Evolutionary conservation across 805 yeast species (phyloP), one percentile per base, ranked within the genome.

Genomic region (Lachancea sp.): DNA sequence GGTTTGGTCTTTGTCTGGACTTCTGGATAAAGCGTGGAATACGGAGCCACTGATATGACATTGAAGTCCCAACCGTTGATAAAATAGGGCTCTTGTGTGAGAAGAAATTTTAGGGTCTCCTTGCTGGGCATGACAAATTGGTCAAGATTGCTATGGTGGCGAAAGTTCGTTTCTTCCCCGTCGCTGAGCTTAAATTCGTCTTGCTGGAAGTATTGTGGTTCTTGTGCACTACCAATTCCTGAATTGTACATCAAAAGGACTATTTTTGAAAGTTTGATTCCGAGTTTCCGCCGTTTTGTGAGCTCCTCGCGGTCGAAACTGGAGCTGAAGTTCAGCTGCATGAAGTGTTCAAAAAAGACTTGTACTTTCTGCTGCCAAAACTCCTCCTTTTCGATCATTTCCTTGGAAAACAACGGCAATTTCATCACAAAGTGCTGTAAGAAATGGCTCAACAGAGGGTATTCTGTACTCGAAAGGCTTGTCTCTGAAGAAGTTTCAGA

Each of bases 361-460:
- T 90, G 96, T 0, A 89, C 81, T 39, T 82, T 81, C 38, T 69
- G 71, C 41, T 78, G 77, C 96, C 97, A 91, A 57, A 91, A 86
- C 41, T 78, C 78, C 36, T 75, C 74, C 36, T 76, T 72, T 34
- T 73, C 66, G 0, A 64, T 61, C 38, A 60, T 44, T 20, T 66
- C 57, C 30, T 57, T 54, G 1, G 80, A 63, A 27, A 93, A 68
- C 57, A 89, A 82, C 0, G 99, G 98, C 54, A 91, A 83, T 1
- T 82, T 77, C 42, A 72, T 69, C 2, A 90, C 63, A 48, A 81
- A 82, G 36, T 77, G 68, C 40, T 70, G 62, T 59, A 90, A 79
- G 49, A 87, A 75, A 64, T 74, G 86, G 50, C 82, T 70, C 18
- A 84, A 58, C 34, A 90, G 60, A 0, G 97, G 96, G 53, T 85